phyloP scores from a whole-genome alignment of 164 flowering plant species.

The Vitis rotundifolia region DNA sequence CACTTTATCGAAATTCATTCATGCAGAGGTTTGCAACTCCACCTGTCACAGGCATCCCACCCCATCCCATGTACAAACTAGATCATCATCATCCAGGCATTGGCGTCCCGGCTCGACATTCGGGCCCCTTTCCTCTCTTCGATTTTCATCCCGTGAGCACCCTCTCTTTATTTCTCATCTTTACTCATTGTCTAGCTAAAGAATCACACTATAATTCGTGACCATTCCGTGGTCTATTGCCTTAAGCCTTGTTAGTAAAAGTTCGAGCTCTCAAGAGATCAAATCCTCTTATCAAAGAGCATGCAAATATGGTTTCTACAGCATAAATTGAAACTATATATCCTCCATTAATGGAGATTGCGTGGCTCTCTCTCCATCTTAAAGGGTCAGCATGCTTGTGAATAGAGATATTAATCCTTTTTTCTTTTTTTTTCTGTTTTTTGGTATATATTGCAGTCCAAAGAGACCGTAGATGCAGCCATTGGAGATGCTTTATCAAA shows the following conservation, averaged over 20 bases:
- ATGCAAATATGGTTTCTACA: too few relatives aligned
- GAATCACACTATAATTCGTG: too few relatives aligned
- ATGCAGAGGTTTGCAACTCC: conserved; percentile 58
- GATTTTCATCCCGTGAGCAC: conserved; percentile 62
- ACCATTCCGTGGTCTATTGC: too few relatives aligned
- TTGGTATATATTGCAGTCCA: conserved; percentile 50
- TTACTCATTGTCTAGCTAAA: background rate
- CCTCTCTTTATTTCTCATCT: background rate
- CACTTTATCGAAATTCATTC: background rate
- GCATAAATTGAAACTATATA: too few relatives aligned
- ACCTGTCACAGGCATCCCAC: conserved; percentile 58
- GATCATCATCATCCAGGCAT: conserved; percentile 24
- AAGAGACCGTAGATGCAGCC: conserved; percentile 87
- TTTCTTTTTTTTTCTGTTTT: background rate
- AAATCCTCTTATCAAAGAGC: too few relatives aligned
- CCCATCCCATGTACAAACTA: conserved; percentile 57
- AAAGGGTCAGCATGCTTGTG: too few relatives aligned
- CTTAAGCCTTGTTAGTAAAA: too few relatives aligned
- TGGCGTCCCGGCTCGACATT: conserved; percentile 27
- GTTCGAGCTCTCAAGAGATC: too few relatives aligned
- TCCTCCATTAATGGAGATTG: too few relatives aligned
- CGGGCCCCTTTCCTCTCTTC: conserved; percentile 31
- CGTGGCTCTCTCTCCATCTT: too few relatives aligned
- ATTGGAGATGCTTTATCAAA: conserved; percentile 80
- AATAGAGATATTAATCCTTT: background rate